Evolutionary conservation across 164 flowering plant genomes (phyloP).

Genomic region (Nymphaea colorata): DNA sequence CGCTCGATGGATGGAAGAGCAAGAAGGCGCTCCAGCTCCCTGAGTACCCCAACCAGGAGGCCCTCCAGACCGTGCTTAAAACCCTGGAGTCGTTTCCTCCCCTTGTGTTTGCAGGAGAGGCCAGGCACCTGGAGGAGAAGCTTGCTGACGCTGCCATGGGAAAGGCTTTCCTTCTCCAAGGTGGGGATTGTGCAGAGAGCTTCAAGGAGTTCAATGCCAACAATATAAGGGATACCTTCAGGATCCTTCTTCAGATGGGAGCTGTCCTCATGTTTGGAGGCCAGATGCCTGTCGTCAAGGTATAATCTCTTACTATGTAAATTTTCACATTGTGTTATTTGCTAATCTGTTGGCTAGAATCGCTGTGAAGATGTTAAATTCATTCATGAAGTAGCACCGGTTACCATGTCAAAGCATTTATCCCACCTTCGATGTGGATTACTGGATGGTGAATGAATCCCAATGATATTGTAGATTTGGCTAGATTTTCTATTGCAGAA

Average conservation of each 20-base stretch:
- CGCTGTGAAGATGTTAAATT: no score
- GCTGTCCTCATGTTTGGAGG: constrained; percentile 84
- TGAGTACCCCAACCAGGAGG: constrained; percentile 57
- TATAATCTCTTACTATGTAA: constrained; percentile 5
- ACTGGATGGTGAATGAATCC: no score
- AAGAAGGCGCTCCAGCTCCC: constrained; percentile 79
- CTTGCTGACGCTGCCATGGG: constrained; percentile 78
- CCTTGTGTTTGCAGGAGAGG: constrained; percentile 86
- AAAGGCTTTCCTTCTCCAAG: constrained; percentile 70
- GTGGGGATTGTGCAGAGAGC: constrained; percentile 93
- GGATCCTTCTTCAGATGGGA: constrained; percentile 81
- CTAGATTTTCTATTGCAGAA: no score
- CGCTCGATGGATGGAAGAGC: constrained; percentile 63
- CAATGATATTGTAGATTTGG: no score
- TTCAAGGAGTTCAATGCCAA: constrained; percentile 87
- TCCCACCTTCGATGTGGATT: no score
- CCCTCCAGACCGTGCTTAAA: constrained; percentile 52
- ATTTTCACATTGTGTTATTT: neutral
- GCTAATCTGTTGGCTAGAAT: no score
- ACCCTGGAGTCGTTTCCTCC: constrained; percentile 73
- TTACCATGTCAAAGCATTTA: no score
- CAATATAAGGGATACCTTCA: constrained; percentile 80
- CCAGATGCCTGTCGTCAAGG: constrained; percentile 84
- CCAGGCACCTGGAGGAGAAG: constrained; percentile 61
- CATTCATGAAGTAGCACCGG: no score